A percentile compares a stretch with the other conserved stretches of the same genome.
Conservation (phyloP, 164 flowering plant genomes). For the Taxillus chinensis region DNA sequence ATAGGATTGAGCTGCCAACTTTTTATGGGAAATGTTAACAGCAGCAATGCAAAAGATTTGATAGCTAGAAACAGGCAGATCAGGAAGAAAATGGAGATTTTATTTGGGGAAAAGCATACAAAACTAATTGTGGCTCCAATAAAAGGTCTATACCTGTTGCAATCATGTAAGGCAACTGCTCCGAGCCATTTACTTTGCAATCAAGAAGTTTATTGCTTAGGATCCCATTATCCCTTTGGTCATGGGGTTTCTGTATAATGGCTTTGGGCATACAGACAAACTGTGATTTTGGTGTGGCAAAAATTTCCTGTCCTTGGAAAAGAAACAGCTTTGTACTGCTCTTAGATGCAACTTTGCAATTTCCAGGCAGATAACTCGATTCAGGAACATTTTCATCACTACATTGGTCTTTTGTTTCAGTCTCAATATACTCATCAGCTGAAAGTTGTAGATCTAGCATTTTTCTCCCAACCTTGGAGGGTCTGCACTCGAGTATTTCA, state of each 20-base stretch:
- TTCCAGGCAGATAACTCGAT: constrained; percentile 12
- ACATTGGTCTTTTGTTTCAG: constrained; percentile 39
- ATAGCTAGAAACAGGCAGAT: not conserved
- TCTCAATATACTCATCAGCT: constrained; percentile 70
- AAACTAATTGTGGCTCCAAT: not conserved
- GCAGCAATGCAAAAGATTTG: not conserved
- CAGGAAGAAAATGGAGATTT: not conserved
- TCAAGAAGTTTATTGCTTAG: constrained; percentile 6
- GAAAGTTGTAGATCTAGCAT: constrained; percentile 83
- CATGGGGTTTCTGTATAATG: constrained; percentile 8
- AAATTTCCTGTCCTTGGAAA: constrained; percentile 10
- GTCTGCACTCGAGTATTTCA: constrained; percentile 47
- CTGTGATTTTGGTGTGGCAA: constrained; percentile 16
- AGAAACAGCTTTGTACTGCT: constrained; percentile 24
- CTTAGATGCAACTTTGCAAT: constrained; percentile 16
- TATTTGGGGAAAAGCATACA: not conserved
- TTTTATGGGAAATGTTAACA: not conserved
- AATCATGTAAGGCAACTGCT: constrained; percentile 19
- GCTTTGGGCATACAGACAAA: constrained; percentile 19
- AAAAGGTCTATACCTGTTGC: constrained; percentile 30
- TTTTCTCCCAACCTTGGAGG: constrained; percentile 45
- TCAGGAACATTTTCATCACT: constrained; percentile 23
- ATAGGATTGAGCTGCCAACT: too few relatives aligned
- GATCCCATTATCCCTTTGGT: constrained; percentile 13
- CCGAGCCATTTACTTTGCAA: constrained; percentile 22